These are phyloP conservation scores for Collybia sordida DNA, from an alignment of 768 basidiomycete species.

Conservation along the genomic window DNA sequence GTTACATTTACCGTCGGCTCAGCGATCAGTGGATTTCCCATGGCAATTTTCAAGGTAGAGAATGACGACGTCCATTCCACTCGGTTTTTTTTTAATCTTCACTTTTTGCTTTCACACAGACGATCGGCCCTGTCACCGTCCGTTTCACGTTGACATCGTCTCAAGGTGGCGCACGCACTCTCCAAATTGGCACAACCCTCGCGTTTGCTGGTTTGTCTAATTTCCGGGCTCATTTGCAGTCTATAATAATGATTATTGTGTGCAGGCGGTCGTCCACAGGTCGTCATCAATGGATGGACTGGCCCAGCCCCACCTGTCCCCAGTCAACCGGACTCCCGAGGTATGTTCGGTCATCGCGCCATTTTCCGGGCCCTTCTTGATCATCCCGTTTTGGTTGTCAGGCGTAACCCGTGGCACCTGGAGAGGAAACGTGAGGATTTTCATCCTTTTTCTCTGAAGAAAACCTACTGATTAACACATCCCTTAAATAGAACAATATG, in stretches of 20 bases:
- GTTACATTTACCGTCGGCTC: constrained; percentile 32
- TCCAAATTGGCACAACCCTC: constrained; percentile 34
- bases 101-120: constrained; percentile 8
- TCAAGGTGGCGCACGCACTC: constrained; percentile 33
- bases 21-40: constrained; percentile 25
- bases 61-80: constrained; percentile 16
- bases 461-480: background rate
- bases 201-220: constrained; percentile 30
- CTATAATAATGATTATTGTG: background rate
- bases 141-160: constrained; percentile 24
- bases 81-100: constrained; percentile 29
- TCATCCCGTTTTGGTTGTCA: constrained; percentile 10
- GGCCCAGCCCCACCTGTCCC: constrained; percentile 29
- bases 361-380: background rate
- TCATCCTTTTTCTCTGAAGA: constrained; percentile 2
- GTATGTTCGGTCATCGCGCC: constrained; percentile 5
- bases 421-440: constrained; percentile 31
- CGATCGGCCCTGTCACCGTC: constrained; percentile 31
- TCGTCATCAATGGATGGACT: constrained; percentile 28
- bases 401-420: constrained; percentile 37
- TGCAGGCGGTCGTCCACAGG: constrained; percentile 32
- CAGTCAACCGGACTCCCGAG: constrained; percentile 30
- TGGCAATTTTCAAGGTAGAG: constrained; percentile 34
- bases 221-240: constrained; percentile 7
- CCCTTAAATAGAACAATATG: constrained; percentile 25